A percentile compares a stretch with the other conserved stretches of the same genome.
Conservation (phyloP, 441 rosid genomes). For the Aquilaria agallochum region DNA sequence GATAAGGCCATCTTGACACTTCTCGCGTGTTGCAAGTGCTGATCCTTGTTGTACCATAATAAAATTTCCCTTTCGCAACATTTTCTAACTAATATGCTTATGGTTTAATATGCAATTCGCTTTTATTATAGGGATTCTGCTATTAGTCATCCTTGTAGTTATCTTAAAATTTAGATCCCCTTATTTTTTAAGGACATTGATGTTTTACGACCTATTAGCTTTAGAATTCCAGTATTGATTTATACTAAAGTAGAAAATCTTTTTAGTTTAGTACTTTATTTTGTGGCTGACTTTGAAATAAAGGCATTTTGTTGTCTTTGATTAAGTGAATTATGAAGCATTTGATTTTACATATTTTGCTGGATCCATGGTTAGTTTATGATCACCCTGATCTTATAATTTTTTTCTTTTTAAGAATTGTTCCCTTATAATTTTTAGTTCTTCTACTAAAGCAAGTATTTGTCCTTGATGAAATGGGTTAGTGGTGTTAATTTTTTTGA, state of each 20-base stretch:
- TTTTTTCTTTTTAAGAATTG: too few relatives aligned
- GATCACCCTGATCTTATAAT: background rate
- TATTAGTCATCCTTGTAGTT: slow-evolving; percentile 25
- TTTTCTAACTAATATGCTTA: background rate
- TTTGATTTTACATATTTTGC: slow-evolving; percentile 60
- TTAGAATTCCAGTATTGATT: slow-evolving; percentile 41
- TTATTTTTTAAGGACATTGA: slow-evolving; percentile 32
- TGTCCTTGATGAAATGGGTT: too few relatives aligned
- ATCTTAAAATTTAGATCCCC: slow-evolving; percentile 29
- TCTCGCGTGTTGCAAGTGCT: slow-evolving; percentile 42
- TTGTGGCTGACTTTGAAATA: too few relatives aligned
- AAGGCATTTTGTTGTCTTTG: slow-evolving; percentile 30
- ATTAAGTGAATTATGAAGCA: slow-evolving; percentile 61
- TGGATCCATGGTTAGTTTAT: slow-evolving; percentile 46
- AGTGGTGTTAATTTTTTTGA: too few relatives aligned
- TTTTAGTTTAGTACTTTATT: too few relatives aligned
- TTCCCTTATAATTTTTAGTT: too few relatives aligned
- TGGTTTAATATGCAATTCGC: slow-evolving; percentile 30
- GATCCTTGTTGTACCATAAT: background rate
- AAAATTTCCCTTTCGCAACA: background rate
- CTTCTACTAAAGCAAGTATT: too few relatives aligned
- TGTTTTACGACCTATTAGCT: slow-evolving; percentile 35
- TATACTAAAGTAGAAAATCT: too few relatives aligned
- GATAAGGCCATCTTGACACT: slow-evolving; percentile 31
- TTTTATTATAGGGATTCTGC: slow-evolving; percentile 36